Conservation (phyloP, 2,329 filamentous ascomycete genomes). For the Alternaria ethzedia region DNA sequence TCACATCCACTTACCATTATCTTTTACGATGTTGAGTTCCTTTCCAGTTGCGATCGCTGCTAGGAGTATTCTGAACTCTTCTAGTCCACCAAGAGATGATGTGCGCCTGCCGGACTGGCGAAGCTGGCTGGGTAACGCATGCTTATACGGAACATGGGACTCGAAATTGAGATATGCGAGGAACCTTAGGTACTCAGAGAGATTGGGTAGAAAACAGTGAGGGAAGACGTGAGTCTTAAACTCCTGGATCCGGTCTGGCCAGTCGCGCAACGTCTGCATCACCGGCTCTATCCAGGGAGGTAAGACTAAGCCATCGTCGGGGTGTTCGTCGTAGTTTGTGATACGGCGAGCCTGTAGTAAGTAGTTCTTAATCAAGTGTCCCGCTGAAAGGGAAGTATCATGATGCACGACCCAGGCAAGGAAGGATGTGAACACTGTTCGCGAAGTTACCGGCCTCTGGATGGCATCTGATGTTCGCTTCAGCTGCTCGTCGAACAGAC, state of each 20-base stretch:
- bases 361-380: slow-evolving; percentile 47
- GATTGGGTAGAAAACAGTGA: slow-evolving; percentile 52
- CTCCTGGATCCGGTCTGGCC: slow-evolving; percentile 47
- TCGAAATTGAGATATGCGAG: slow-evolving; percentile 48
- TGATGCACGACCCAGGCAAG: slow-evolving; percentile 49
- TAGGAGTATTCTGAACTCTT: slow-evolving; percentile 45
- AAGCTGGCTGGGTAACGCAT: slow-evolving; percentile 23
- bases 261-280: slow-evolving; percentile 36
- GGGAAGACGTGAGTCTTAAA: slow-evolving; percentile 57
- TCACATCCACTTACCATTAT: slow-evolving; percentile 40
- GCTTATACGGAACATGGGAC: slow-evolving; percentile 30
- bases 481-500: slow-evolving; percentile 41
- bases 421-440: slow-evolving; percentile 34
- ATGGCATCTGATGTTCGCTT: slow-evolving; percentile 8
- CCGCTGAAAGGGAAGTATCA: slow-evolving; percentile 49
- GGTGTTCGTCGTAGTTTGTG: slow-evolving; percentile 10
- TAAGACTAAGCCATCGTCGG: background rate
- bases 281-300: slow-evolving; percentile 51
- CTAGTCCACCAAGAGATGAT: slow-evolving; percentile 21
- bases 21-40: slow-evolving; percentile 53
- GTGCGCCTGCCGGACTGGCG: background rate
- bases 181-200: slow-evolving; percentile 50
- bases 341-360: slow-evolving; percentile 36
- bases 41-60: slow-evolving; percentile 54
- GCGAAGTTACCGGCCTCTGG: slow-evolving; percentile 4